A percentile compares a stretch with the other conserved stretches of the same genome.
Conservation (phyloP, 2,329 filamentous ascomycete genomes). For the Exophiala spinifera region DNA sequence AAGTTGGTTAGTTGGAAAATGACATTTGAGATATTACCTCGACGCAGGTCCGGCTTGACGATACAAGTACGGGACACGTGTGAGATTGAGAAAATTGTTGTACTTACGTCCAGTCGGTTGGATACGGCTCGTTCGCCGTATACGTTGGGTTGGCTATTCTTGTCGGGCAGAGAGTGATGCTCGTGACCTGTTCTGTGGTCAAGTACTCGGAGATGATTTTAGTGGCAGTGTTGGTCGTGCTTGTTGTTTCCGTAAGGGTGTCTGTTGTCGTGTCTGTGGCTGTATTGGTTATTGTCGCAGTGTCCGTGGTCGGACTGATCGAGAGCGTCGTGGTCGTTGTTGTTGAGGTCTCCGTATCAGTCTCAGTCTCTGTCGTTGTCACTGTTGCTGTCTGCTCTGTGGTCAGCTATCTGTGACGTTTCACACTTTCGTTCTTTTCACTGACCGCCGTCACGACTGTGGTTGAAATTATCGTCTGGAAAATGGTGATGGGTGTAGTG, state of each 20-base stretch:
- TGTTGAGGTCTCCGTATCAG: constrained; percentile 9
- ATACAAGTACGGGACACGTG: background rate
- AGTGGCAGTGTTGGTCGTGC: constrained; percentile 3
- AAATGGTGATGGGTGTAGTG: constrained; percentile 22
- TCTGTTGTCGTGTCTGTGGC: background rate
- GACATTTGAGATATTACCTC: too few species aligned
- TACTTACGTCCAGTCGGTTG: constrained; percentile 31
- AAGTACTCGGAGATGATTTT: constrained; percentile 14
- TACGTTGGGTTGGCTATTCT: constrained; percentile 34
- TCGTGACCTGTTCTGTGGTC: constrained; percentile 15
- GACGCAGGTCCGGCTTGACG: too few species aligned
- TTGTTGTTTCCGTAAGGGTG: background rate
- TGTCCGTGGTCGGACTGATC: constrained; percentile 2
- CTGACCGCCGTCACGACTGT: constrained; percentile 18
- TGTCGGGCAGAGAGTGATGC: constrained; percentile 31
- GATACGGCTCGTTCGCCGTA: constrained; percentile 30
- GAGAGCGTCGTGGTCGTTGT: constrained; percentile 5
- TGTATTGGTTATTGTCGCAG: constrained; percentile 12
- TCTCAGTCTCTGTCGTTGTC: constrained; percentile 14
- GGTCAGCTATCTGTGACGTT: background rate
- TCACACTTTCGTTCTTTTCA: background rate
- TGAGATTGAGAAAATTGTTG: background rate
- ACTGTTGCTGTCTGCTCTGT: constrained; percentile 13
- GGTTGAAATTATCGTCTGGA: constrained; percentile 24
- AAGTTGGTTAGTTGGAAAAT: background rate